Evolutionary conservation across 192 early-diverging fungal genomes (phyloP).

Genomic region (Podochytrium sp.): DNA sequence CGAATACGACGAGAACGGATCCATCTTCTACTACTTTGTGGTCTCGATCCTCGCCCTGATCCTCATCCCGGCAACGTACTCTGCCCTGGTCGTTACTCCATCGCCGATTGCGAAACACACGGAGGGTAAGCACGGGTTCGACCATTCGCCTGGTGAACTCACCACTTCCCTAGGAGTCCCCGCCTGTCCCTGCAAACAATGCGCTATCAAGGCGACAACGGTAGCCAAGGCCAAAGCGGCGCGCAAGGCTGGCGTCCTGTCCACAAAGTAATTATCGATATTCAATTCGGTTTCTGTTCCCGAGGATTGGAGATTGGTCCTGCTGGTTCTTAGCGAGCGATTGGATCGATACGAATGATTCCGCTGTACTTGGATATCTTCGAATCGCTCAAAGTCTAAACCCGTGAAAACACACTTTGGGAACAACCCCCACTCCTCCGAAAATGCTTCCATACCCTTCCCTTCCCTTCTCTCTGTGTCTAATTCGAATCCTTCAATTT

Average conservation of each 20-base stretch:
- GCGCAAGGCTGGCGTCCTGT: not conserved
- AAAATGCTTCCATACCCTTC: too few species aligned
- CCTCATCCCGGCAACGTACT: constrained; percentile 73
- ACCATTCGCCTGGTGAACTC: not conserved
- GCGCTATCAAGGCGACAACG: not conserved
- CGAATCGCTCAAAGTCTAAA: too few species aligned
- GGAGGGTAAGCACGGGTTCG: not conserved
- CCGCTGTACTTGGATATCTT: too few species aligned
- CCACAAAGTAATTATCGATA: not conserved
- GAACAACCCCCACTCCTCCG: too few species aligned
- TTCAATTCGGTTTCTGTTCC: too few species aligned
- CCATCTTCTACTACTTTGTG: constrained; percentile 94
- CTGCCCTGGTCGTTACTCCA: not conserved
- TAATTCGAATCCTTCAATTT: not conserved
- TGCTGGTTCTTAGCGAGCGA: too few species aligned
- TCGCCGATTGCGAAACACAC: not conserved
- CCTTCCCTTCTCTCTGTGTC: too few species aligned
- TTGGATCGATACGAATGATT: too few species aligned
- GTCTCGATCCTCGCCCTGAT: constrained; percentile 81
- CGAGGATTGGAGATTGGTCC: too few species aligned
- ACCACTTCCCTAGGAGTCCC: not conserved
- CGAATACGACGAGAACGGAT: constrained; percentile 92
- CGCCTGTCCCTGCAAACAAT: constrained; percentile 7
- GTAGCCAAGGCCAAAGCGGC: not conserved
- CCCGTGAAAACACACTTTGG: too few species aligned